Percentiles rank a stretch among this genome's conserved stretches.
Evolutionary conservation across 75 land plant genomes (phyloP).

Genomic region (Sequoiadendron giganteum): DNA sequence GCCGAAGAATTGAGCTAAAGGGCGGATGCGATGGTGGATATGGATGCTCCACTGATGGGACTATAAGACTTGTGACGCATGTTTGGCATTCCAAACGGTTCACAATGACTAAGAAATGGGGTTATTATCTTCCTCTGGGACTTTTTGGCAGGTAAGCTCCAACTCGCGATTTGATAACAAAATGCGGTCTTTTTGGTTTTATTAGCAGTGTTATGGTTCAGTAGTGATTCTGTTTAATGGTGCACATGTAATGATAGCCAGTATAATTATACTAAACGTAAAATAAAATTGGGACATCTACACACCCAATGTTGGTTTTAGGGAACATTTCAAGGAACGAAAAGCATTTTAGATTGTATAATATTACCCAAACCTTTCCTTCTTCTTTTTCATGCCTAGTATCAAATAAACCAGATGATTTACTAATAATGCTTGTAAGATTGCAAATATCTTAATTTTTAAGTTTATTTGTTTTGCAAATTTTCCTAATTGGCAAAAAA

Average conservation of each 20-base stretch:
- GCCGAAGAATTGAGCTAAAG: slow-evolving; percentile 66
- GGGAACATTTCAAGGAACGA: neutral
- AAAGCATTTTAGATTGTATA: neutral
- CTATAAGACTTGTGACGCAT: slow-evolving; percentile 76
- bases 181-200: neutral
- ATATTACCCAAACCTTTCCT: neutral
- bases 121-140: slow-evolving; percentile 74
- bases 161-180: neutral
- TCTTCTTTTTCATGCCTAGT: neutral
- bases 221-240: neutral
- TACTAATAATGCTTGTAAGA: neutral
- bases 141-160: slow-evolving; percentile 68
- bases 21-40: slow-evolving; percentile 44
- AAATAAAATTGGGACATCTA: neutral
- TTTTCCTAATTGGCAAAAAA: neutral
- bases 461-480: neutral
- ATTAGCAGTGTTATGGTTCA: neutral
- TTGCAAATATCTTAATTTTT: neutral
- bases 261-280: neutral
- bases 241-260: neutral
- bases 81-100: slow-evolving; percentile 98
- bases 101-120: slow-evolving; percentile 79
- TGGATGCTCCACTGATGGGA: slow-evolving; percentile 61
- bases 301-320: neutral
- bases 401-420: neutral